Evolutionary conservation across 2,329 filamentous ascomycete genomes (phyloP).

Genomic region (Colletotrichum phormii): DNA sequence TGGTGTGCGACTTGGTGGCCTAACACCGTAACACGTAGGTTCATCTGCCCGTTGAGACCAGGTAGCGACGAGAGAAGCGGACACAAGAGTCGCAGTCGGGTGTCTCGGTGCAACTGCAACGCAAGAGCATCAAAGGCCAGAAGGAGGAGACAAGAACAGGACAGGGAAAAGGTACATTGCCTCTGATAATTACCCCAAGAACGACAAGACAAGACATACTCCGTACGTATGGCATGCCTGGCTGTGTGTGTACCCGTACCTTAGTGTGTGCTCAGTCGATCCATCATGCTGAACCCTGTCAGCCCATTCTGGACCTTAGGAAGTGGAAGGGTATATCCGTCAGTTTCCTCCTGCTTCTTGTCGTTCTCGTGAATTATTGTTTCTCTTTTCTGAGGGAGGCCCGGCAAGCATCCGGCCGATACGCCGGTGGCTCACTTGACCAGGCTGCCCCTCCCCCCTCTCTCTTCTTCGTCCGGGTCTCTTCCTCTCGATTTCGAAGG

Average conservation of each 20-base stretch:
- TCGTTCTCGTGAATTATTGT: constrained; percentile 12
- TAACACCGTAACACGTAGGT: constrained; percentile 4
- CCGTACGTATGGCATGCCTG: background rate
- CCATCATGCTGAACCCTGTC: background rate
- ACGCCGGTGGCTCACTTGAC: constrained; percentile 15
- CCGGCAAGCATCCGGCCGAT: constrained; percentile 12
- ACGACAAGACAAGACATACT: background rate
- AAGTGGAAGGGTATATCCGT: background rate
- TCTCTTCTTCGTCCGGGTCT: background rate
- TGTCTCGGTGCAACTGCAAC: constrained; percentile 30
- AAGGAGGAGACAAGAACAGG: background rate
- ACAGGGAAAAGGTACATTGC: background rate
- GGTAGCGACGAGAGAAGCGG: constrained; percentile 1
- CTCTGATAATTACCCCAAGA: background rate
- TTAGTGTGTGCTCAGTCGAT: no score
- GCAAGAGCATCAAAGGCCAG: background rate
- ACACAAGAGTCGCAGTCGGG: constrained; percentile 25
- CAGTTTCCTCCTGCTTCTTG: background rate
- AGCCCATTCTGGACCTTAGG: background rate
- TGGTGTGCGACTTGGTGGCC: constrained; percentile 11
- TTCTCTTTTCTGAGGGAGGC: background rate
- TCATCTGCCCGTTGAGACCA: constrained; percentile 6
- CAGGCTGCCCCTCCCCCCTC: background rate
- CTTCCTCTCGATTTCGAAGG: background rate
- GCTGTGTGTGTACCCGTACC: background rate